These are phyloP conservation scores for Candida mattraensis DNA, from an alignment of 805 yeast species.

Conservation along the genomic window DNA sequence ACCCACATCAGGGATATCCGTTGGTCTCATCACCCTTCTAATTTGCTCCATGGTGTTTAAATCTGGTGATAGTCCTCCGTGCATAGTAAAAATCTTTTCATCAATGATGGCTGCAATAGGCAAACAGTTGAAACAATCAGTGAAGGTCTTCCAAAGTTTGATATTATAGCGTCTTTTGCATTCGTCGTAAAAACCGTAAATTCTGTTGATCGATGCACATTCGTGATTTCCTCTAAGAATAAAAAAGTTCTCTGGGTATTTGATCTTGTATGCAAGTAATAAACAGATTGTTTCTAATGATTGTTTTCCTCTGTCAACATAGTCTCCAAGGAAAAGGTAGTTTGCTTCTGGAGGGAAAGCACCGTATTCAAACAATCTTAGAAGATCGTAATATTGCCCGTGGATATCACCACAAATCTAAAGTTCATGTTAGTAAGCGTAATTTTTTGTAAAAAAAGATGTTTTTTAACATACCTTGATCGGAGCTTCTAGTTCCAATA, in stretches of 20 bases:
- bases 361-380: conserved; percentile 95
- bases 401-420: conserved; percentile 93
- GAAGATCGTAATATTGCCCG: conserved; percentile 95
- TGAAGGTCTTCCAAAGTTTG: conserved; percentile 97
- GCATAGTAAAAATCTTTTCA: conserved; percentile 98
- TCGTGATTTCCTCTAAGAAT: conserved; percentile 98
- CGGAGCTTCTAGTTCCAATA: conserved; percentile 95
- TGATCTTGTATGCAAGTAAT: conserved; percentile 91
- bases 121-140: conserved; percentile 97
- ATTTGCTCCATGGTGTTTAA: conserved; percentile 98
- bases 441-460: too few relatives aligned
- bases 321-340: conserved; percentile 93
- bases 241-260: conserved; percentile 97
- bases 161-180: conserved; percentile 98
- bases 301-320: conserved; percentile 98
- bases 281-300: conserved; percentile 94
- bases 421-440: conserved; percentile 9
- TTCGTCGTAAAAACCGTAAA: conserved; percentile 97
- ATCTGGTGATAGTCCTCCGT: conserved; percentile 97
- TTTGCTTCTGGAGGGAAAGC: conserved; percentile 99
- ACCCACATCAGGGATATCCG: conserved; percentile 98
- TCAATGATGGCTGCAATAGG: conserved; percentile 98
- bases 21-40: conserved; percentile 98
- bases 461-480: conserved; percentile 65
- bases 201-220: conserved; percentile 96